Base-by-base conservation (phyloP, 2,329 filamentous ascomycete genomes). In the Mariannaea elegans region DNA sequence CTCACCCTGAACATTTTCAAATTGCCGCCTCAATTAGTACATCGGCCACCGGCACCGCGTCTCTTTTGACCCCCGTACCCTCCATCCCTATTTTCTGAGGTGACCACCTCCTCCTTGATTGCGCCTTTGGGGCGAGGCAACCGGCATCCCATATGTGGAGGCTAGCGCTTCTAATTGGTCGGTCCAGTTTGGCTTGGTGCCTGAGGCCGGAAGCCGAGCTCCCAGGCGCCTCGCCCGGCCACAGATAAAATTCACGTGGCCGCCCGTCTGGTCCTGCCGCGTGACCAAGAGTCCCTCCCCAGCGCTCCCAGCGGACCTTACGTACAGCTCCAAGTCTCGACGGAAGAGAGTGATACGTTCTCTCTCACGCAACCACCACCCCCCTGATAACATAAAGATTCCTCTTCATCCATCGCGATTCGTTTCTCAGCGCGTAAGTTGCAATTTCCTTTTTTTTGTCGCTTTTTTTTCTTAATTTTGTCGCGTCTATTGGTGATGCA, bases 161-260 rank as follows among this genome's bases (percentile, higher is more conserved):
- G 55, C 52, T 56, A 29, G 42, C 9, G 29, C 48, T 18, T 54
- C 50, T 63, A 21, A 44, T 44, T 44, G 39, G 39, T 27, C 38
- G 2, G 10, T 4, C 16, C 7, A 3, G 3, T 6, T 19, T 10
- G 18, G 19, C 39, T 52, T 23, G 54, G 39, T 38, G 68, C 68
- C 68, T 71, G 66, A 71, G 66, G 66, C 68, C 4, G 19, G 19
- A 24, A n/a, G 39, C 39, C 39, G 13, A 67, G 12, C n/a, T 8
- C 13, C 23, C 23, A 7, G 19, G 10, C 24, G 27, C 53, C 55
- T 55, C 49, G 46, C 44, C 19, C 24, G 49, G 31, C 29, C 19
- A 44, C 73, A 70, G 72, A 73, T 69, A 73, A 76, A 53, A 54
- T 39, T 75, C 76, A 78, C 76, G 76, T 78, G 76, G 75, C 77